Evolutionary conservation across 495 filamentous ascomycete species (phyloP).

Genomic region (Darksidea phi): DNA sequence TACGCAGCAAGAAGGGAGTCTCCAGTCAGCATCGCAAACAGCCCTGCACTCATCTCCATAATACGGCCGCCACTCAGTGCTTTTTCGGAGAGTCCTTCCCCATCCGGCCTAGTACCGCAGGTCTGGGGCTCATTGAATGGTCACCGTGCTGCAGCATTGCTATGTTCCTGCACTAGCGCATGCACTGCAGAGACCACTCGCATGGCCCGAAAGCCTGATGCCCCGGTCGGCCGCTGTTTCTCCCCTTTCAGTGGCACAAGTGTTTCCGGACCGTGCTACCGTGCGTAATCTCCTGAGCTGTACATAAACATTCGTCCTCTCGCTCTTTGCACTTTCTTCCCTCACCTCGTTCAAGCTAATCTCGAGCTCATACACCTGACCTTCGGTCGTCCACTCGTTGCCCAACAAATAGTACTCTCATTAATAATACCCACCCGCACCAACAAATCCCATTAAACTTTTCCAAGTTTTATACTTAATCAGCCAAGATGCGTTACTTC

Average conservation of each 20-base stretch:
- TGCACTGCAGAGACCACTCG: slow-evolving; percentile 10
- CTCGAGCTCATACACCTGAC: slow-evolving; percentile 30
- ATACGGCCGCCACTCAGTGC: slow-evolving; percentile 17
- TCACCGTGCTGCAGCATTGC: slow-evolving; percentile 25
- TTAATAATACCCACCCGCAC: slow-evolving; percentile 21
- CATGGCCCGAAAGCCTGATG: slow-evolving; percentile 4
- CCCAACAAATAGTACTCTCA: slow-evolving; percentile 27
- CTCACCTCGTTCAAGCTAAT: slow-evolving; percentile 28
- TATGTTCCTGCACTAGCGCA: slow-evolving; percentile 30
- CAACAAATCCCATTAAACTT: slow-evolving; percentile 8
- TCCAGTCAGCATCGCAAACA: slow-evolving; percentile 19
- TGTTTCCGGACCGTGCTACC: slow-evolving; percentile 34
- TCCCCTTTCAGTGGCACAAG: slow-evolving; percentile 22
- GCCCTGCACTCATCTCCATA: slow-evolving; percentile 7
- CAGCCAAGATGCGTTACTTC: slow-evolving; percentile 34
- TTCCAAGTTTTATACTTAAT: slow-evolving; percentile 17
- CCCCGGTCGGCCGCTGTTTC: slow-evolving; percentile 14
- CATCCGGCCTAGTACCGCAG: slow-evolving; percentile 11
- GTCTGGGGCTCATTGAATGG: slow-evolving; percentile 18
- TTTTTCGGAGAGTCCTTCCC: background rate
- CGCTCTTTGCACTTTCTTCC: slow-evolving; percentile 3
- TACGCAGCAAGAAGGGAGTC: slow-evolving; percentile 10
- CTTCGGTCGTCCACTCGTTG: slow-evolving; percentile 39
- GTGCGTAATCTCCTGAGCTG: slow-evolving; percentile 29
- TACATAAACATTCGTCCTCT: slow-evolving; percentile 21